phyloP scores from a whole-genome alignment of 768 basidiomycete genomes.

The Tricholoma sp. region DNA sequence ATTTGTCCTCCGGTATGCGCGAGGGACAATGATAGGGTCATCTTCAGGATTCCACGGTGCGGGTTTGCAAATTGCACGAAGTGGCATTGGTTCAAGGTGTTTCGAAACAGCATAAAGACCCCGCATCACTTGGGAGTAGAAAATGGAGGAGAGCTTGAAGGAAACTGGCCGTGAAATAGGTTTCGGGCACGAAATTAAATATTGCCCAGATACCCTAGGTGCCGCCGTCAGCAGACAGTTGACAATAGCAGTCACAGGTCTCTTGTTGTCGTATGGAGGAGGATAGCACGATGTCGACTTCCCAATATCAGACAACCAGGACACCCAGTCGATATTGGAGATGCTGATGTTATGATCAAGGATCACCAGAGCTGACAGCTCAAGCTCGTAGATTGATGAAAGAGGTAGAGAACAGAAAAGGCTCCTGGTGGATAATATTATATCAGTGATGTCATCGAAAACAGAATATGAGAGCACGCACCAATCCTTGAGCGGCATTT shows the following conservation, averaged over 20 bases:
- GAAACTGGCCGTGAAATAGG: background rate
- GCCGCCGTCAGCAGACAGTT: background rate
- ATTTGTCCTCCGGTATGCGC: background rate
- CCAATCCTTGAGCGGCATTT: constrained; percentile 50
- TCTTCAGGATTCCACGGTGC: constrained; percentile 10
- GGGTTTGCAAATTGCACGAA: background rate
- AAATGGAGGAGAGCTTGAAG: background rate
- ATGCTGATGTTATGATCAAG: constrained; percentile 14
- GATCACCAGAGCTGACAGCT: constrained; percentile 10
- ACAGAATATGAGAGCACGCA: constrained; percentile 20
- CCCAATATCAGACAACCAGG: constrained; percentile 10
- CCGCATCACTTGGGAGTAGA: background rate
- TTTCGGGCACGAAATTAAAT: background rate
- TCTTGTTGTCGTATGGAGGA: background rate
- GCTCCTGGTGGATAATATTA: constrained; percentile 1
- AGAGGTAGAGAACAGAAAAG: constrained; percentile 11
- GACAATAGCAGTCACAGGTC: constrained; percentile 3
- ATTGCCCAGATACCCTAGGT: background rate
- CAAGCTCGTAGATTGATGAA: background rate
- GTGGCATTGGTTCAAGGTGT: background rate
- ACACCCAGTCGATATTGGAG: constrained; percentile 10
- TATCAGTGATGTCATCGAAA: background rate
- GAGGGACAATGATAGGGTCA: constrained; percentile 2
- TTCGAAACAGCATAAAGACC: background rate
- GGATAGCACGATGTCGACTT: constrained; percentile 3